Conservation (phyloP, 371 early-diverging fungal species). For the Circinella umbellata region DNA sequence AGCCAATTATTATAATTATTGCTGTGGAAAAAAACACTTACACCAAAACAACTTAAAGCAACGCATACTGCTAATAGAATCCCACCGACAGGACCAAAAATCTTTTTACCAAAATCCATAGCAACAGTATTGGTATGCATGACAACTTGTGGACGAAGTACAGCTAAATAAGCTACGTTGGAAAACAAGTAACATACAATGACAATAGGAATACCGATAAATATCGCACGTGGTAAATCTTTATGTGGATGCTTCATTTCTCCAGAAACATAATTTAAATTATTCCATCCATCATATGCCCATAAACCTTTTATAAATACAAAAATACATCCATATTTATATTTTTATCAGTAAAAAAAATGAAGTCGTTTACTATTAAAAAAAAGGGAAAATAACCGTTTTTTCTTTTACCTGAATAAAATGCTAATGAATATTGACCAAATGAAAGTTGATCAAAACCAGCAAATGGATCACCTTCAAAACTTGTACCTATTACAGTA, state of each 20-base stretch:
- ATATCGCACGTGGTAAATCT: slow-evolving; percentile 75
- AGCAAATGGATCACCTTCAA: slow-evolving; percentile 67
- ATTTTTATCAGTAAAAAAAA: too few species aligned
- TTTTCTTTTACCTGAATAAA: slow-evolving; percentile 62
- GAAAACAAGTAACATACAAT: slow-evolving; percentile 81
- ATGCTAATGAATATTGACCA: slow-evolving; percentile 79
- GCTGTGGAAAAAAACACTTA: slow-evolving; percentile 18
- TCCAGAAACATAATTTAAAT: slow-evolving; percentile 86
- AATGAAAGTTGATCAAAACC: slow-evolving; percentile 59
- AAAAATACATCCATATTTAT: not conserved
- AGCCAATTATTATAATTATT: too few species aligned
- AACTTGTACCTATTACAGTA: slow-evolving; percentile 51
- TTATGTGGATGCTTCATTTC: slow-evolving; percentile 88
- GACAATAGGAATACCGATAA: slow-evolving; percentile 76
- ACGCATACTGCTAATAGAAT: slow-evolving; percentile 78
- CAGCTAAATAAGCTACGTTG: slow-evolving; percentile 88
- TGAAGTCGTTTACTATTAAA: not conserved
- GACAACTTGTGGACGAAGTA: slow-evolving; percentile 72
- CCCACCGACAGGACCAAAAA: slow-evolving; percentile 75
- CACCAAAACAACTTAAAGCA: slow-evolving; percentile 77
- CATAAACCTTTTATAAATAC: slow-evolving; percentile 64
- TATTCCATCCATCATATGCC: slow-evolving; percentile 93
- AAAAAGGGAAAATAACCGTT: not conserved
- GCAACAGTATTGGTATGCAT: slow-evolving; percentile 72
- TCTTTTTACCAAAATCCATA: slow-evolving; percentile 76